These are phyloP conservation scores for Vairimorpha necatrix DNA, from an alignment of 371 early-diverging fungal genomes.

Conservation along the genomic window DNA sequence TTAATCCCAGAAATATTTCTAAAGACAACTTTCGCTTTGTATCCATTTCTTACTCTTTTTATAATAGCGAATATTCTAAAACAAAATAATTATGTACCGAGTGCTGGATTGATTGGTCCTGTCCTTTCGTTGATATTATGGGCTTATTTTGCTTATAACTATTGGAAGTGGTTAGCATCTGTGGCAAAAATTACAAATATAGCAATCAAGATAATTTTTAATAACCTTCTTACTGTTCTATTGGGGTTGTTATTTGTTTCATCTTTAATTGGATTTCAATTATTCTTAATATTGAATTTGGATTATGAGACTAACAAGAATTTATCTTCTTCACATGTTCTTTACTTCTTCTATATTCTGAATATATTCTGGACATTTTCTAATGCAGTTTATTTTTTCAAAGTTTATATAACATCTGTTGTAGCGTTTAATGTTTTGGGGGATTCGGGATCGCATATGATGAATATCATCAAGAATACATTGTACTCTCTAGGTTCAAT, in stretches of 20 bases:
- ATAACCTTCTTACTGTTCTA: neutral
- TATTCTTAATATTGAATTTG: neutral
- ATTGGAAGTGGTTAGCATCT: neutral
- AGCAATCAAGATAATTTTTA: neutral
- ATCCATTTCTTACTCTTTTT: too few species aligned
- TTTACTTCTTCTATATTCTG: neutral
- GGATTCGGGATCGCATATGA: neutral
- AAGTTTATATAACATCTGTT: neutral
- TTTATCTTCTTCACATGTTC: too few species aligned
- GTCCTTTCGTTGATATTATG: too few species aligned
- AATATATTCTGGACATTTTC: neutral
- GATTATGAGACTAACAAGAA: neutral
- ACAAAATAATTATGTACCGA: too few species aligned
- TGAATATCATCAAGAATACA: slow-evolving; percentile 2
- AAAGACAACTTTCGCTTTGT: too few species aligned
- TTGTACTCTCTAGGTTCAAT: slow-evolving; percentile 35
- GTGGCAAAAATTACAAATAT: neutral
- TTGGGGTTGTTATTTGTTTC: neutral
- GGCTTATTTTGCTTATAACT: neutral
- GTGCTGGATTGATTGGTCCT: too few species aligned
- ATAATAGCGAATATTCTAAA: too few species aligned
- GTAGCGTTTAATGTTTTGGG: neutral
- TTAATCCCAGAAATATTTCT: too few species aligned
- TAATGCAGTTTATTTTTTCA: neutral
- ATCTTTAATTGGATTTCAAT: neutral